Conservation (phyloP, 2,329 filamentous ascomycete species). For the Penicillium freii region DNA sequence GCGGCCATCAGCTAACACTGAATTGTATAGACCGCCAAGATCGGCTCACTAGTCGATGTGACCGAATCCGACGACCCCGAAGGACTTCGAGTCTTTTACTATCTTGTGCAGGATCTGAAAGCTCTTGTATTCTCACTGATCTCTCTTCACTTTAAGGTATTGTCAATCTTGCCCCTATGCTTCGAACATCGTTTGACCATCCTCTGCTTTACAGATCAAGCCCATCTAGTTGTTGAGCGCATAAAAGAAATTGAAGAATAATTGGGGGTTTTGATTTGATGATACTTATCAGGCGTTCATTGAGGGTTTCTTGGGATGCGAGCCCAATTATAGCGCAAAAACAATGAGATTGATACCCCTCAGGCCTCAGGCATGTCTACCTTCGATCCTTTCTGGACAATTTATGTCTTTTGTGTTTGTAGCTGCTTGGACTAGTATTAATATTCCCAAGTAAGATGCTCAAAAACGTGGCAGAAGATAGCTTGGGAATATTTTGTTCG, state of each 20-base stretch:
- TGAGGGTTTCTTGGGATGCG: conserved; percentile 11
- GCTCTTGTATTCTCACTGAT: conserved; percentile 95
- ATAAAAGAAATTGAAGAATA: not conserved
- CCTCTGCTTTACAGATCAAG: conserved; percentile 47
- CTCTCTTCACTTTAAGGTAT: conserved; percentile 90
- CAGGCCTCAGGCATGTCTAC: not conserved
- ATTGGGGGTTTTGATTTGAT: conserved; percentile 17
- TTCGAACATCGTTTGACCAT: conserved; percentile 2
- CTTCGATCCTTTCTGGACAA: not conserved
- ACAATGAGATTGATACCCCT: conserved; percentile 8
- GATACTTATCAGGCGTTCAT: conserved; percentile 25
- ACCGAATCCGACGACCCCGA: conserved; percentile 95
- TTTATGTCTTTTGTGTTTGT: not conserved
- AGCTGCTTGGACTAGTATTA: not conserved
- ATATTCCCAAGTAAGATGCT: not conserved
- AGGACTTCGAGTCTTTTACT: conserved; percentile 95
- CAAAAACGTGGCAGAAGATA: not conserved
- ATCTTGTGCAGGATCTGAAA: conserved; percentile 95
- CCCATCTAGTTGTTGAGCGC: conserved; percentile 42
- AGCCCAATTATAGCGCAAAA: conserved; percentile 11
- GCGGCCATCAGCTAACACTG: not conserved
- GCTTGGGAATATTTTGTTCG: not conserved
- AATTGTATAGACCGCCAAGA: conserved; percentile 79
- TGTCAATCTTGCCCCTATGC: not conserved
- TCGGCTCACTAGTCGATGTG: conserved; percentile 93